Percentiles rank a stretch among this genome's conserved stretches.
These are phyloP conservation scores for Cordyceps fumosorosea DNA, from an alignment of 2,329 filamentous ascomycete species.

Conservation along the genomic window DNA sequence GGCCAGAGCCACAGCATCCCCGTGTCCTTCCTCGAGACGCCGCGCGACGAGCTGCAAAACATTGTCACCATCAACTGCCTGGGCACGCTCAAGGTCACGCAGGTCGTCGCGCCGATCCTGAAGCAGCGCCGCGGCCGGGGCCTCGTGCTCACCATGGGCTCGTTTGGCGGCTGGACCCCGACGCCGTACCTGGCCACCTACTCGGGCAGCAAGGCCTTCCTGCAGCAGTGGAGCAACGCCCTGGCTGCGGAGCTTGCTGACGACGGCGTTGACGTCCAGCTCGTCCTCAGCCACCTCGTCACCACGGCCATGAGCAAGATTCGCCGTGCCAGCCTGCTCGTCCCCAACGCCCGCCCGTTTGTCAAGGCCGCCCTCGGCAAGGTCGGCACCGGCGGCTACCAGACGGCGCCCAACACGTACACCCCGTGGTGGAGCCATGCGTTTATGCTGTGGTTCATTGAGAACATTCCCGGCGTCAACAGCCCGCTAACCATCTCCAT, in stretches of 20 bases:
- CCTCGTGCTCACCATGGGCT: conserved; percentile 94
- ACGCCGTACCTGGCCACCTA: conserved; percentile 93
- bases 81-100: conserved; percentile 81
- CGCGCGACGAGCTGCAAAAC: conserved; percentile 71
- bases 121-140: conserved; percentile 69
- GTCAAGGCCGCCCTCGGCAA: conserved; percentile 73
- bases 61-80: conserved; percentile 96
- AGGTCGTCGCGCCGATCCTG: conserved; percentile 79
- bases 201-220: conserved; percentile 94
- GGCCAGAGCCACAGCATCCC: conserved; percentile 91
- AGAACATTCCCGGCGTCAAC: conserved; percentile 48
- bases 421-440: conserved; percentile 93
- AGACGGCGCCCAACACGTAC: conserved; percentile 73
- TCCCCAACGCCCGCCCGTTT: conserved; percentile 77
- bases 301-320: conserved; percentile 98
- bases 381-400: conserved; percentile 74
- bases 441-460: conserved; percentile 76
- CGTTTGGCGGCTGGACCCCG: conserved; percentile 86
- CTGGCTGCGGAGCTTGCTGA: conserved; percentile 76
- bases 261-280: conserved; percentile 79
- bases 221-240: conserved; percentile 91
- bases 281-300: conserved; percentile 87
- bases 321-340: conserved; percentile 65
- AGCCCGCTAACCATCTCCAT: conserved; percentile 39
- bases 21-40: conserved; percentile 76